A percentile compares a stretch with the other conserved stretches of the same genome.
Conservation (phyloP, 2,329 filamentous ascomycete genomes). For the Penicillium glabrum region DNA sequence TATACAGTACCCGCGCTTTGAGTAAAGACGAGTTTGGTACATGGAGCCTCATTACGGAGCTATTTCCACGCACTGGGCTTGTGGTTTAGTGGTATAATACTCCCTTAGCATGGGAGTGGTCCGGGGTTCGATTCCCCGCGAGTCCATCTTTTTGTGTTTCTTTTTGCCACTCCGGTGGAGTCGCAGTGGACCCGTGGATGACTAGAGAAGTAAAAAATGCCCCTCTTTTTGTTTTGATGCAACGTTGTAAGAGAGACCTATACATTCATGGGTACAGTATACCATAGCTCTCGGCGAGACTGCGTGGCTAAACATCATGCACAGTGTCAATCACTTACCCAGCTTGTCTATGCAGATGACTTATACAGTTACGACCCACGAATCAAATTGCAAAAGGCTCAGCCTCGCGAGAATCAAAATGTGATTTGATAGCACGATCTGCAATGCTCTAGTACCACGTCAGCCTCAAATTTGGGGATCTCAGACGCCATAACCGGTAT, state of each 20-base stretch:
- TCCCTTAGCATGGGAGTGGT: slow-evolving; percentile 51
- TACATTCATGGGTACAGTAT: too few relatives aligned
- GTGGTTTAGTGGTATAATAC: slow-evolving; percentile 52
- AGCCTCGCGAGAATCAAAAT: background rate
- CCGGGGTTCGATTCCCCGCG: slow-evolving; percentile 51
- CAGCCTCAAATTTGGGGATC: background rate
- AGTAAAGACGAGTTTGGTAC: too few relatives aligned
- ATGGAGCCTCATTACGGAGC: rapidly evolving
- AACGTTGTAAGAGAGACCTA: background rate
- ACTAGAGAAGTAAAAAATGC: background rate
- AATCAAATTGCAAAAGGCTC: background rate
- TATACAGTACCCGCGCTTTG: too few relatives aligned
- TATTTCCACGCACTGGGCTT: slow-evolving; percentile 22
- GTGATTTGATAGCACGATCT: background rate
- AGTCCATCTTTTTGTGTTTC: slow-evolving; percentile 36
- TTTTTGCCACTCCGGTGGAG: background rate
- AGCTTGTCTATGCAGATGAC: background rate
- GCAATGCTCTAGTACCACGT: background rate
- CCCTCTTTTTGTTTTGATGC: background rate
- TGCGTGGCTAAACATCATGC: background rate
- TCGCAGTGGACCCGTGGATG: background rate
- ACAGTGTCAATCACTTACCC: background rate
- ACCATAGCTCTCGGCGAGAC: background rate
- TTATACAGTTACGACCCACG: background rate
- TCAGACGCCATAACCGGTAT: background rate